Evolutionary conservation across 225 moss, liverwort and hornwort genomes (phyloP), one percentile per base, ranked within the genome.

Genomic region (Pseudisothecium myosuroides): DNA sequence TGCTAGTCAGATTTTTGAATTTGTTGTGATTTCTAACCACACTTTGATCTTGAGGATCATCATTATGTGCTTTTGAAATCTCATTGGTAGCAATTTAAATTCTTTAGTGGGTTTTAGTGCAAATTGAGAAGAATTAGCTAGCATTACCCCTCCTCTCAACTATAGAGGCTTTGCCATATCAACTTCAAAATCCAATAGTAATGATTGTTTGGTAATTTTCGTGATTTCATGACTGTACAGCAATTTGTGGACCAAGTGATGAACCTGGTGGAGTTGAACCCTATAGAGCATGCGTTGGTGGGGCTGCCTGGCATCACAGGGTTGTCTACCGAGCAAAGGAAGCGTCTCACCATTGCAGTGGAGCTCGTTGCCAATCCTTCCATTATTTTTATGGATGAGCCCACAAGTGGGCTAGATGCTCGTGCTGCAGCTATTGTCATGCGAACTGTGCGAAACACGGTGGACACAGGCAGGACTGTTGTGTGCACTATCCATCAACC

Each of bases 401-500:
- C 94, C 63, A 94, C 94, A 19, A 94, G 93, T 76, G 94, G 94
- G 29, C 94, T 94, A 27, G 94, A 94, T 47, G 94, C 94, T 34
- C 93, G 94, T 29, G 94, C 94, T 17, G 94, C 94, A 3, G 94
- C 94, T 22, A 94, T 94, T 43, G 94, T 94, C 71, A 94, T 94
- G 94, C 91, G 94, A 19, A 91, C 94, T 20, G 94, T 94, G 41
- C 91, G 94, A 4, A 94, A 94, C 88, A 94, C 94, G 6, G 94
- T 94, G 50, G 94, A 94, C 80, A 94, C 94, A 4, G 94, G 94
- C 80, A 71, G 94, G 75, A 94, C 94, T 6, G 94, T 94, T 10
- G 94, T 94, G 66, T 94, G 94, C 90, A 94, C 94, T 27, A 94
- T 94, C 68, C 94, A 94, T 81, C 94, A 94, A 58, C 94, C 94